Conservation (phyloP, 148 eudicot species). For the Rhododendron simsii region DNA sequence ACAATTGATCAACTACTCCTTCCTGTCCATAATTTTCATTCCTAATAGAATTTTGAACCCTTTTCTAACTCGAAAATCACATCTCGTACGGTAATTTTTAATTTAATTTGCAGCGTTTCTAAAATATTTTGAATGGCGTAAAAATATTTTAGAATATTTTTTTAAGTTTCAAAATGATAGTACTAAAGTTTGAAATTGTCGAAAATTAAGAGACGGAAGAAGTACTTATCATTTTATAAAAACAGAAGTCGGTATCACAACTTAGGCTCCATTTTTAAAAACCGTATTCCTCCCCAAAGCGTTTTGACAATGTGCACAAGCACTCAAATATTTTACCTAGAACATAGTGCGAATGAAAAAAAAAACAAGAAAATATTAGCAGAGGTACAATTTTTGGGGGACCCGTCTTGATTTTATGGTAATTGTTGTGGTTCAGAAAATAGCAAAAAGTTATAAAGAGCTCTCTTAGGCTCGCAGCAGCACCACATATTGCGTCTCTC, state of each 20-base stretch:
- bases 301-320: background rate
- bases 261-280: background rate
- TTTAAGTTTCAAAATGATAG: too few relatives aligned
- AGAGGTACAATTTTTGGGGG: background rate
- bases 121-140: too few relatives aligned
- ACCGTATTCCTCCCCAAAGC: background rate
- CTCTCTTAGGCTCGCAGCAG: too few relatives aligned
- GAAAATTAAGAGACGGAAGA: background rate
- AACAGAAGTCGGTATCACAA: background rate
- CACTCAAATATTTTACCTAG: background rate
- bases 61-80: too few relatives aligned
- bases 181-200: too few relatives aligned
- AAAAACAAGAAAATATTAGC: background rate
- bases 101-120: too few relatives aligned
- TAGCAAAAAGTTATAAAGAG: too few relatives aligned
- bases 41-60: too few relatives aligned
- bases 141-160: too few relatives aligned
- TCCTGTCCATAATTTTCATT: background rate
- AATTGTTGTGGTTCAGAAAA: too few relatives aligned
- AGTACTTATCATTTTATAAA: background rate
- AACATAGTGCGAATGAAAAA: background rate
- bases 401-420: background rate
- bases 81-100: too few relatives aligned
- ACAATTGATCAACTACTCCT: background rate
- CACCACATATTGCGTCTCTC: too few relatives aligned